phyloP scores from a whole-genome alignment of 2,329 filamentous ascomycete species.

The Nemania abortiva region DNA sequence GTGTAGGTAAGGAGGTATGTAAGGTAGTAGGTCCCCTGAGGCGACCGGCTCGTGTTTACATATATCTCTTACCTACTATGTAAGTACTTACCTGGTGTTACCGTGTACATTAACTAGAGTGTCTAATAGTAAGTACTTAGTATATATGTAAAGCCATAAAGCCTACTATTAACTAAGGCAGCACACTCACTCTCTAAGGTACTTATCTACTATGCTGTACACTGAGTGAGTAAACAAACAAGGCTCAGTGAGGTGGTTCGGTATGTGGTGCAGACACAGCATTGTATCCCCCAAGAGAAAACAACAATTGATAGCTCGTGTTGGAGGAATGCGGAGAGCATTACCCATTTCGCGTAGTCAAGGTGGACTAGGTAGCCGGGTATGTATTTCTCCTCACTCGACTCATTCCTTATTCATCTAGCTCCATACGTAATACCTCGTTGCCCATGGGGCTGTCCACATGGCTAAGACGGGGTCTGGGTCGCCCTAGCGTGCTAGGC shows the following conservation, averaged over 20 bases:
- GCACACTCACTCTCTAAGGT: not conserved
- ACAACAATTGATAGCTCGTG: not conserved
- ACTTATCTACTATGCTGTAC: not conserved
- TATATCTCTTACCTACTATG: not conserved
- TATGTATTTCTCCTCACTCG: slow-evolving; percentile 8
- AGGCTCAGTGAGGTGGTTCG: not conserved
- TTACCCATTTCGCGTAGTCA: not conserved
- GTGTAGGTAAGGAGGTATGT: no score
- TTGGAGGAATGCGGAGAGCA: slow-evolving; percentile 35
- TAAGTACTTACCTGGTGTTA: not conserved
- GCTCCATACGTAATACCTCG: not conserved
- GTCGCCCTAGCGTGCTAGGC: not conserved
- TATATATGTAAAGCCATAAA: not conserved
- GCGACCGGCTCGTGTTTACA: not conserved
- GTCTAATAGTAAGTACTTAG: no score
- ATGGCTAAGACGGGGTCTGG: slow-evolving; percentile 22
- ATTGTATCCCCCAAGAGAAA: slow-evolving; percentile 2
- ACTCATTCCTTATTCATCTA: not conserved
- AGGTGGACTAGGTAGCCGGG: not conserved
- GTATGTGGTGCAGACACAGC: not conserved
- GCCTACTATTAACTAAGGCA: not conserved
- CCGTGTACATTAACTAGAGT: not conserved
- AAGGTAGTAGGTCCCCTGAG: not conserved
- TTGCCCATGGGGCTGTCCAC: slow-evolving; percentile 2
- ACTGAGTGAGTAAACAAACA: not conserved